phyloP scores from a whole-genome alignment of 441 rosid species.

The Adansonia madagascariensis region DNA sequence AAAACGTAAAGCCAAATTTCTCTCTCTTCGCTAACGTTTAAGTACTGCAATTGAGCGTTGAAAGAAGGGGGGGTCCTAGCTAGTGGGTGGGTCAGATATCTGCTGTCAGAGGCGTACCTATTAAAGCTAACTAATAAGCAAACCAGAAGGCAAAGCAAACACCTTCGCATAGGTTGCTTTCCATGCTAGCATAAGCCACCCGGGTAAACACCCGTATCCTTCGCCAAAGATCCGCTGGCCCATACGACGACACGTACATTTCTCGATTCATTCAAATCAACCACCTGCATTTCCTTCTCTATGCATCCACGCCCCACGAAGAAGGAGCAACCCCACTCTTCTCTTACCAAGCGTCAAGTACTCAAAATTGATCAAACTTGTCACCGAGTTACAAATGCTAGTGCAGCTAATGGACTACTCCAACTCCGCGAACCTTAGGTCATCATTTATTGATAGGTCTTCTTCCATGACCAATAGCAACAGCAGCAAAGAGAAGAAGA shows the following conservation, averaged over 20 bases:
- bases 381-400: neutral
- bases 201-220: conserved; percentile 52
- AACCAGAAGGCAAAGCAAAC: conserved; percentile 28
- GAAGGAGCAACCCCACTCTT: neutral
- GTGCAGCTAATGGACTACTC: conserved; percentile 30
- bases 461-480: conserved; percentile 38
- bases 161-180: conserved; percentile 31
- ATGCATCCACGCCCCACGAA: conserved; percentile 23
- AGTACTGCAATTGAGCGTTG: neutral
- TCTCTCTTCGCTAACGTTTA: neutral
- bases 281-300: conserved; percentile 9
- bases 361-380: neutral
- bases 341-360: conserved; percentile 12
- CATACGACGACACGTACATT: conserved; percentile 35
- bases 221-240: conserved; percentile 48
- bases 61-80: conserved; percentile 23
- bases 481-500: conserved; percentile 35
- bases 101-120: neutral
- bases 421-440: conserved; percentile 29
- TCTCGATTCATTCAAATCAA: conserved; percentile 23
- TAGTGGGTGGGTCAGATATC: neutral
- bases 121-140: conserved; percentile 25
- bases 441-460: conserved; percentile 38
- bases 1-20: conserved; percentile 22
- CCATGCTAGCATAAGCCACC: conserved; percentile 36